phyloP scores from a whole-genome alignment of 495 filamentous ascomycete species.

The Aspergillus haitiensis region DNA sequence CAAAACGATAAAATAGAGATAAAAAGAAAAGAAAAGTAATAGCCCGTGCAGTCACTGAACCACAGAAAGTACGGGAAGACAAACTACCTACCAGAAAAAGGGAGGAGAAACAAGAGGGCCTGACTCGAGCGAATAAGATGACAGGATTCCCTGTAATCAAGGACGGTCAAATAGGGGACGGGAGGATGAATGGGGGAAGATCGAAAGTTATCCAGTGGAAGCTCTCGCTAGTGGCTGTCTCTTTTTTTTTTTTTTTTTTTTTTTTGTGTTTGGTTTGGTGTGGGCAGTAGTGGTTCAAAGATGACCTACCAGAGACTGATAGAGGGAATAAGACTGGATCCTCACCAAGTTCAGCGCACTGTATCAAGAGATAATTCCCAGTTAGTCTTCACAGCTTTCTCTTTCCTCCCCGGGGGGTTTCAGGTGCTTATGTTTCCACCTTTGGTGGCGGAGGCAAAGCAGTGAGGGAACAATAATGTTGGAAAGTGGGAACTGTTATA shows the following conservation, averaged over 20 bases:
- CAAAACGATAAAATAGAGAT: neutral
- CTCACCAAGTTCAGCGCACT: neutral
- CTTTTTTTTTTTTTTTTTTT: constrained; percentile 15
- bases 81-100: constrained; percentile 7
- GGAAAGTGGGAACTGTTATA: constrained; percentile 18
- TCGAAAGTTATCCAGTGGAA: constrained; percentile 20
- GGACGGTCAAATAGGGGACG: constrained; percentile 19
- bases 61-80: constrained; percentile 4
- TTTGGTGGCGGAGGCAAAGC: constrained; percentile 24
- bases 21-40: neutral
- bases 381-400: neutral
- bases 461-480: constrained; percentile 1
- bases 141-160: constrained; percentile 22
- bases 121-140: constrained; percentile 16
- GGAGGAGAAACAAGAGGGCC: constrained; percentile 11
- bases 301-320: neutral
- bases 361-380: neutral
- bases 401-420: neutral
- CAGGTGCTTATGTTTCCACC: constrained; percentile 8
- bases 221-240: constrained; percentile 19
- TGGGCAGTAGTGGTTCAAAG: constrained; percentile 4
- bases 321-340: neutral
- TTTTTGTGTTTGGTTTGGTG: constrained; percentile 5
- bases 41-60: constrained; percentile 8
- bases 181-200: constrained; percentile 21